Percentiles rank a stretch among this genome's conserved stretches.
phyloP scores from a whole-genome alignment of 257 asterid genomes.

The Gentiana straminea region DNA sequence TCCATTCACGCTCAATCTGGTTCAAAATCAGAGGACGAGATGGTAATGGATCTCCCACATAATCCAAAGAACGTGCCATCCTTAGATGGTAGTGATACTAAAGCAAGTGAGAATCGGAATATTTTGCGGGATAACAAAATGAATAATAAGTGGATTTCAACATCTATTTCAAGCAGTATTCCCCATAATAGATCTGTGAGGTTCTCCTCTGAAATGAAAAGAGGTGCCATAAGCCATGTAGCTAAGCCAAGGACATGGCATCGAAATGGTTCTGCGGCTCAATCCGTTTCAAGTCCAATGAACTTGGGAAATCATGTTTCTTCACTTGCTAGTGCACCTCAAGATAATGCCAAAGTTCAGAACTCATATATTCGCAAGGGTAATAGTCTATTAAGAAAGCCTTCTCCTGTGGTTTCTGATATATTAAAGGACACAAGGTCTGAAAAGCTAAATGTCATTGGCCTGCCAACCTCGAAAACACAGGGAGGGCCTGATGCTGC shows the following conservation, averaged over 20 bases:
- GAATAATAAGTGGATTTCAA: constrained; percentile 25
- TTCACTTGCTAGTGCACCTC: constrained; percentile 25
- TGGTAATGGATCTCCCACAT: not conserved
- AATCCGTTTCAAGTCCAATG: constrained; percentile 27
- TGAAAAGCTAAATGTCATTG: constrained; percentile 17
- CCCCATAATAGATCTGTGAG: constrained; percentile 26
- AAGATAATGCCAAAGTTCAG: constrained; percentile 18
- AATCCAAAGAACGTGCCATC: constrained; percentile 15
- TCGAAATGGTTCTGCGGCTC: constrained; percentile 37
- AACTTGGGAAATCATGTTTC: constrained; percentile 18
- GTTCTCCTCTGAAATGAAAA: constrained; percentile 23
- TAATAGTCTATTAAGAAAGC: constrained; percentile 70
- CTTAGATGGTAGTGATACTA: constrained; percentile 18
- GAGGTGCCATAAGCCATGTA: constrained; percentile 27
- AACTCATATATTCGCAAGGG: constrained; percentile 72
- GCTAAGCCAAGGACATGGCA: constrained; percentile 74
- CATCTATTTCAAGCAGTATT: constrained; percentile 29
- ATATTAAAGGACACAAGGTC: constrained; percentile 23
- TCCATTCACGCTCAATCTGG: constrained; percentile 16
- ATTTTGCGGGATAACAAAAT: constrained; percentile 22
- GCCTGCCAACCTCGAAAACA: constrained; percentile 15
- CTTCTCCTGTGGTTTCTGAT: constrained; percentile 31
- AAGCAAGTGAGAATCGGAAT: constrained; percentile 22
- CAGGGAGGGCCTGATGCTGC: constrained; percentile 19
- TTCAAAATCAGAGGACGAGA: constrained; percentile 10